A percentile compares a stretch with the other conserved stretches of the same genome.
These are phyloP conservation scores for Herpetospermum pedunculosum DNA, from an alignment of 306 rosid genomes.

Conservation along the genomic window DNA sequence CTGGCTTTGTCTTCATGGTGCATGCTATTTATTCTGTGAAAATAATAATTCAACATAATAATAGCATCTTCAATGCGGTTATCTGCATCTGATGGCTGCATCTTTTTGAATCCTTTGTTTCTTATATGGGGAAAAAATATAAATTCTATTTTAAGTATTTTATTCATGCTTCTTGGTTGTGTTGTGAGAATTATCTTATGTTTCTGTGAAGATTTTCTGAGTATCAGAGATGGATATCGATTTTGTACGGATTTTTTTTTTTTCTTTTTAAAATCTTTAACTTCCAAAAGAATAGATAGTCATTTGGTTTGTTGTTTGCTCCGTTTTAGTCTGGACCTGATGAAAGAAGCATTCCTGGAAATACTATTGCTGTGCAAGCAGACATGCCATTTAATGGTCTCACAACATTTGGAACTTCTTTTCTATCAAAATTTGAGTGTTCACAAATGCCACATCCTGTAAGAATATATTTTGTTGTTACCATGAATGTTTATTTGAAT, in stretches of 20 bases:
- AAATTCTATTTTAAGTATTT: neutral
- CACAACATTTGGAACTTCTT: constrained; percentile 69
- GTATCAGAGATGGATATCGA: neutral
- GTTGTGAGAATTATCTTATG: neutral
- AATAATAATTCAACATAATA: neutral
- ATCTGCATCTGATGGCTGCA: too few species aligned
- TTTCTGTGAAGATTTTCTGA: neutral
- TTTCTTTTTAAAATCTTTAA: neutral
- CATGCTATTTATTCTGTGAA: neutral
- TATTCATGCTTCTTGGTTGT: neutral
- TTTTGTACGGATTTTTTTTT: neutral
- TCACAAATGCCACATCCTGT: constrained; percentile 96
- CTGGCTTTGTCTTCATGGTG: neutral
- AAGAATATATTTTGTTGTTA: constrained; percentile 18
- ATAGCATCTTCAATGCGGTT: neutral
- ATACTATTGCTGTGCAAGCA: constrained; percentile 92
- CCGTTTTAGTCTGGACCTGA: constrained; percentile 68
- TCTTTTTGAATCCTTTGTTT: neutral
- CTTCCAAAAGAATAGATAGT: neutral
- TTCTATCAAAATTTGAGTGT: constrained; percentile 92
- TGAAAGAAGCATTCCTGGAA: constrained; percentile 96
- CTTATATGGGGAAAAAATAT: neutral
- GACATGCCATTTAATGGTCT: constrained; percentile 94
- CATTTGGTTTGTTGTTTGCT: neutral
- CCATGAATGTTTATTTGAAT: neutral